Base-by-base conservation (phyloP, 2,329 filamentous ascomycete genomes). In the Graphilbum ipis-grandicollis region DNA sequence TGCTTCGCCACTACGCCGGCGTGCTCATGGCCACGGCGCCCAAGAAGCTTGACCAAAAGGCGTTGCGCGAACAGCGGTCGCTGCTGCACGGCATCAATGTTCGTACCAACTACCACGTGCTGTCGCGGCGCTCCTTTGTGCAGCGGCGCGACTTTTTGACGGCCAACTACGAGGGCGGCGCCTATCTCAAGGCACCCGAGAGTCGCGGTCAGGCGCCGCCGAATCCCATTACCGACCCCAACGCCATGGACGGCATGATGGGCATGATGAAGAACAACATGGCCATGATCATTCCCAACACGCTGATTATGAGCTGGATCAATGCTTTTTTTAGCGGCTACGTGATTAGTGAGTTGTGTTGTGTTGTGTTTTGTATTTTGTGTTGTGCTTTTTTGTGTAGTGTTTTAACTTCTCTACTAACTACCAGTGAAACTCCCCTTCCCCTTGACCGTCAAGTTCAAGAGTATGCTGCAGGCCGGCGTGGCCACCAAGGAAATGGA, bases 261-360 rank as follows among this genome's bases (percentile, higher is more conserved):
- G 88, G 90, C 47, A 93, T 93, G 84, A 93, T 98, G 83, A 98
- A 98, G 71, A 86, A 86, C 40, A 93, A 98, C 55, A 93, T 98
- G 81, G 88, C 90, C 45, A 98, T 96, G 90, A 96, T 98, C 65
- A 84, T 98, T 40, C 90, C 90, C 34, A 93, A 98, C 59, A 96
- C 86, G 6, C 61, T 98, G 54, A 98, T 98, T 48, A 98, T 98
- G 90, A 90, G 88, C 46, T 98, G 90, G 90, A 96, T 98, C 56
- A 98, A 98, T 61, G 86, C 90, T 0, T 98, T 96, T 55, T 98
- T 98, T 52, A 92, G 84, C 36, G 90, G 90, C 23, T 98, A 94
- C 53, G 90, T 98, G 34, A 94, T 98, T 44, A 84, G 84, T 93
- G 65, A 51, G 75, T 66, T 17, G 26, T 17, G 2, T 31, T 13